phyloP scores from a whole-genome alignment of 164 flowering plant species.

The Santalum album region DNA sequence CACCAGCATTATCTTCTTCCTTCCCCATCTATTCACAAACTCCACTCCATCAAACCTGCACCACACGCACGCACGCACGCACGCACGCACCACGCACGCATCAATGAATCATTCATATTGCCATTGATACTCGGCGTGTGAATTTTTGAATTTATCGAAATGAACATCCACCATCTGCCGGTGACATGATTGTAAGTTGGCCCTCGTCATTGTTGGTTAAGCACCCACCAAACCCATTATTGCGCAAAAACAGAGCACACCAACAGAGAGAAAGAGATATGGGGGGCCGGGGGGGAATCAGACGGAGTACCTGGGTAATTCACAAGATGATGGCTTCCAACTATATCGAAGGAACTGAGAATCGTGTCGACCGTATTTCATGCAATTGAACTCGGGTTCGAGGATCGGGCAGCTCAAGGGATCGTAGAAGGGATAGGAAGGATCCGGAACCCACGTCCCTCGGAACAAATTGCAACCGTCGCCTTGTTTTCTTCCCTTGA shows the following conservation, averaged over 20 bases:
- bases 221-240: too few species aligned
- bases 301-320: slow-evolving; percentile 42
- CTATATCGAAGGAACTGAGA: slow-evolving; percentile 40
- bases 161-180: too few species aligned
- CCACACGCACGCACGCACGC: too few species aligned
- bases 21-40: slow-evolving; percentile 40
- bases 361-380: slow-evolving; percentile 55
- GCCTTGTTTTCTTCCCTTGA: too few species aligned
- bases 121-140: too few species aligned
- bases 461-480: slow-evolving; percentile 41
- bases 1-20: slow-evolving; percentile 63
- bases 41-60: slow-evolving; percentile 46
- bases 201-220: too few species aligned
- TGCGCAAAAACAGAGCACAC: background rate
- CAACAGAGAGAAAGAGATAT: background rate
- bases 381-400: slow-evolving; percentile 50
- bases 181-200: too few species aligned
- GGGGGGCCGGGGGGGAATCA: too few species aligned
- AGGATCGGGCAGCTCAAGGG: slow-evolving; percentile 53
- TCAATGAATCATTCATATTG: too few species aligned
- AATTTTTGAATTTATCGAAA: too few species aligned
- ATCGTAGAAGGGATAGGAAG: slow-evolving; percentile 41
- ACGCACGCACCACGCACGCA: too few species aligned
- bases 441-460: slow-evolving; percentile 52
- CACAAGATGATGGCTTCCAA: slow-evolving; percentile 55